phyloP scores from a whole-genome alignment of 1,284 basidiomycete genomes.

The Irpex sp. region DNA sequence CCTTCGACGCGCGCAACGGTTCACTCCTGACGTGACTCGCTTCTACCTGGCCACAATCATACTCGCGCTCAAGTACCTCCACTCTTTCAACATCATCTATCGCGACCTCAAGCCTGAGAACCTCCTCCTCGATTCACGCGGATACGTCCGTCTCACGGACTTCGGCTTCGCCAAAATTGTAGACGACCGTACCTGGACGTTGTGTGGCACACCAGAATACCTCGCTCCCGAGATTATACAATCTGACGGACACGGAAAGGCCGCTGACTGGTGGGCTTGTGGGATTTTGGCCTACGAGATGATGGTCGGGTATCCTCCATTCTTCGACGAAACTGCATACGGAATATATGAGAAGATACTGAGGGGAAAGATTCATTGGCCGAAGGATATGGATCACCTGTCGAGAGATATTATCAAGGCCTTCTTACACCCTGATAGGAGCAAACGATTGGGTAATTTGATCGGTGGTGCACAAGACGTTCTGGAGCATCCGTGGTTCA shows the following conservation, averaged over 20 bases:
- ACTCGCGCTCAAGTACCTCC: conserved; percentile 93
- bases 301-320: conserved; percentile 90
- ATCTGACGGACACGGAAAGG: conserved; percentile 96
- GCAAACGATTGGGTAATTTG: conserved; percentile 92
- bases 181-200: conserved; percentile 98
- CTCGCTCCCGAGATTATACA: conserved; percentile 95
- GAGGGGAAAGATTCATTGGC: conserved; percentile 90
- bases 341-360: conserved; percentile 96
- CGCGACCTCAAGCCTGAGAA: conserved; percentile 99
- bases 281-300: conserved; percentile 98
- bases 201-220: conserved; percentile 98
- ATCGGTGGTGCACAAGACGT: conserved; percentile 90
- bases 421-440: conserved; percentile 92
- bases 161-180: conserved; percentile 99
- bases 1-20: conserved; percentile 87
- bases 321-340: conserved; percentile 92
- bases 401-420: conserved; percentile 77
- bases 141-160: conserved; percentile 96
- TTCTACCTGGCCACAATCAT: conserved; percentile 99
- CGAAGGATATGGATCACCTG: conserved; percentile 80
- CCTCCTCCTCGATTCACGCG: conserved; percentile 90
- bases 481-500: conserved; percentile 93
- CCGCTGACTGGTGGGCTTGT: conserved; percentile 99
- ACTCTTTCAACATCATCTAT: conserved; percentile 98
- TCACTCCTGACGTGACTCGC: conserved; percentile 96